Evolutionary conservation across 2,329 filamentous ascomycete species (phyloP).

Genomic region (Aspergillus neoniger): DNA sequence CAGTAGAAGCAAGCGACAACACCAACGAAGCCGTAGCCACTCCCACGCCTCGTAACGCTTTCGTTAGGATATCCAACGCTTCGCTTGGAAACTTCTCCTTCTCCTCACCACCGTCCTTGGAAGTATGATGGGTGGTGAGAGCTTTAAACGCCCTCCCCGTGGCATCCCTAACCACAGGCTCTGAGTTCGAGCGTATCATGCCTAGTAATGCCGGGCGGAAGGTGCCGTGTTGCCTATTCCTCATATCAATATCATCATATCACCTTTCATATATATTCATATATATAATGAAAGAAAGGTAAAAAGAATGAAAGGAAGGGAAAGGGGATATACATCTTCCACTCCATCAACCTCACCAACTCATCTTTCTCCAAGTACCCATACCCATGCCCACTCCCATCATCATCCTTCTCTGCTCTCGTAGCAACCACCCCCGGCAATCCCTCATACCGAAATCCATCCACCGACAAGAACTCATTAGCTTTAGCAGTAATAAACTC

Average conservation of each 20-base stretch:
- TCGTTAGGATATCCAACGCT: conserved; percentile 36
- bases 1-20: conserved; percentile 35
- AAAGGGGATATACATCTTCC: conserved; percentile 46
- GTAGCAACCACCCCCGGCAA: conserved; percentile 31
- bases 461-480: conserved; percentile 33
- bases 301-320: no score
- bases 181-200: conserved; percentile 41
- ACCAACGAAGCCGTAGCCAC: conserved; percentile 47
- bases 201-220: conserved; percentile 43
- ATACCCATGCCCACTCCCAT: conserved; percentile 13
- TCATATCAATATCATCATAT: background rate
- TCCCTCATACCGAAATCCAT: conserved; percentile 41
- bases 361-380: conserved; percentile 37
- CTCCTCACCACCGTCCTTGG: background rate
- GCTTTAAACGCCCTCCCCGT: conserved; percentile 31
- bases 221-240: conserved; percentile 41
- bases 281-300: no score
- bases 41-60: conserved; percentile 43
- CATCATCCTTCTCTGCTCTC: conserved; percentile 13
- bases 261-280: no score
- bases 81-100: conserved; percentile 29
- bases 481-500: background rate
- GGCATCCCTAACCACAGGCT: conserved; percentile 27
- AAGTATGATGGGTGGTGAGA: background rate
- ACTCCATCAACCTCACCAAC: conserved; percentile 43